Conservation (phyloP, 1,284 basidiomycete species). For the Tranzscheliella williamsii region DNA sequence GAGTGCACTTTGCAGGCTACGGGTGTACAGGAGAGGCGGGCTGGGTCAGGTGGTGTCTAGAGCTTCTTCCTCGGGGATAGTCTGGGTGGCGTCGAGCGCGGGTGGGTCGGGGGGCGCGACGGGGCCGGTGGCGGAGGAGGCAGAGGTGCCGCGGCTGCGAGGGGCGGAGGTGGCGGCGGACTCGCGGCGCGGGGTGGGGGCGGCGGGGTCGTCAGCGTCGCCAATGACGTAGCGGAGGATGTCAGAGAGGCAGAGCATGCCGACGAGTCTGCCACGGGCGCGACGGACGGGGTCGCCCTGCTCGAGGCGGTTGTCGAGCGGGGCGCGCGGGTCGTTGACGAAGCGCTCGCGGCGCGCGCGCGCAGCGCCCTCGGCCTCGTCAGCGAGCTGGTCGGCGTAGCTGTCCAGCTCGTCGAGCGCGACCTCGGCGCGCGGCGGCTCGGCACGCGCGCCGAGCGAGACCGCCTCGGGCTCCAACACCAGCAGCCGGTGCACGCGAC, state of each 20-base stretch:
- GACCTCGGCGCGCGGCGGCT: background rate
- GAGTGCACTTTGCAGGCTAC: too few species aligned
- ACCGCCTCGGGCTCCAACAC: conserved; percentile 43
- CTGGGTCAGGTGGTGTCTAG: background rate
- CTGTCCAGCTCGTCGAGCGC: conserved; percentile 28
- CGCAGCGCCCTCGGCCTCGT: conserved; percentile 9
- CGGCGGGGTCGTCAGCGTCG: background rate
- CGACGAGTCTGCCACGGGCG: conserved; percentile 42
- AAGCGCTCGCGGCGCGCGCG: conserved; percentile 2
- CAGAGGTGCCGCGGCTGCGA: background rate
- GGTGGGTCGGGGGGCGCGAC: conserved; percentile 1
- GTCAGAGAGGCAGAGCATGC: conserved; percentile 56
- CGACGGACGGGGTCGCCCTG: conserved; percentile 34
- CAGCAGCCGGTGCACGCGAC: conserved; percentile 82
- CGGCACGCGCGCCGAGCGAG: background rate
- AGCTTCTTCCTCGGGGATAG: conserved; percentile 19
- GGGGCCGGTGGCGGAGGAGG: background rate
- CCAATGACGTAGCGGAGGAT: conserved; percentile 57
- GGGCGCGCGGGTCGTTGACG: conserved; percentile 2
- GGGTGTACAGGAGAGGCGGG: background rate
- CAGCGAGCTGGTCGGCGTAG: conserved; percentile 20
- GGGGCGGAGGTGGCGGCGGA: background rate
- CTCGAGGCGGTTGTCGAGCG: conserved; percentile 30
- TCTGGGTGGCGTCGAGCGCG: conserved; percentile 13
- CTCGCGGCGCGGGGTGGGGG: background rate